Percentiles rank a stretch among this genome's conserved stretches.
phyloP scores from a whole-genome alignment of 345 rosid species.

The Hibiscus syriacus region DNA sequence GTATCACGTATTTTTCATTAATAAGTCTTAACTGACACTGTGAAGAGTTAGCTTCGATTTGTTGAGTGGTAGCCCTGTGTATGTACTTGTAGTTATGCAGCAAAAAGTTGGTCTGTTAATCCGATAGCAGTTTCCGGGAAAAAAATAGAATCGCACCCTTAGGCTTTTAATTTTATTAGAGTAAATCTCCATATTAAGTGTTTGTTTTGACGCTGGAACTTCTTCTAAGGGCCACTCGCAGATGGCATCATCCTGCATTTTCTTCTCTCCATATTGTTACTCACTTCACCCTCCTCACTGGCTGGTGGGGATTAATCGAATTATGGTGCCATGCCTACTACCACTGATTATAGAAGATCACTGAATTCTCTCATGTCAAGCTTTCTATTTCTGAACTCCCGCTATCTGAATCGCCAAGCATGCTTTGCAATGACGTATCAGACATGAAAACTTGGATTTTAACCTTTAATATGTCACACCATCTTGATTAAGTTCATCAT shows the following conservation, averaged over 20 bases:
- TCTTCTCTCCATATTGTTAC: constrained; percentile 43
- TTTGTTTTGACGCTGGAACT: constrained; percentile 91
- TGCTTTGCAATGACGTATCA: constrained; percentile 60
- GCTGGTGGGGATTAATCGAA: constrained; percentile 47
- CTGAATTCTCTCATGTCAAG: constrained; percentile 57
- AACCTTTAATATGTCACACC: constrained; percentile 41
- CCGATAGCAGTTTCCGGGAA: constrained; percentile 6
- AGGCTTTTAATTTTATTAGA: constrained; percentile 22
- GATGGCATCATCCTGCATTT: constrained; percentile 58
- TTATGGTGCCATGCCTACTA: constrained; percentile 39
- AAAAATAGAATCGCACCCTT: constrained; percentile 21
- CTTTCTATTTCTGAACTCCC: constrained; percentile 56
- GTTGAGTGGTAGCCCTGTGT: no score
- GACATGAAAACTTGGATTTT: constrained; percentile 53
- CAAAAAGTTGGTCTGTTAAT: constrained; percentile 1
- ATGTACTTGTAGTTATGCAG: no score
- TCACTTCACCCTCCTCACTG: constrained; percentile 45
- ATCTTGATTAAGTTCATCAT: constrained; percentile 63
- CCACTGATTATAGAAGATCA: constrained; percentile 47
- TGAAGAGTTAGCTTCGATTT: no score
- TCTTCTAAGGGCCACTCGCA: constrained; percentile 49
- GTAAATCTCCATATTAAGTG: constrained; percentile 47
- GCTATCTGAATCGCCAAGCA: constrained; percentile 68
- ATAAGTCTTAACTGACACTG: no score
- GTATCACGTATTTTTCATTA: no score